Evolutionary conservation across 768 basidiomycete genomes (phyloP).

Genomic region (Leccinellum rugosiceps): DNA sequence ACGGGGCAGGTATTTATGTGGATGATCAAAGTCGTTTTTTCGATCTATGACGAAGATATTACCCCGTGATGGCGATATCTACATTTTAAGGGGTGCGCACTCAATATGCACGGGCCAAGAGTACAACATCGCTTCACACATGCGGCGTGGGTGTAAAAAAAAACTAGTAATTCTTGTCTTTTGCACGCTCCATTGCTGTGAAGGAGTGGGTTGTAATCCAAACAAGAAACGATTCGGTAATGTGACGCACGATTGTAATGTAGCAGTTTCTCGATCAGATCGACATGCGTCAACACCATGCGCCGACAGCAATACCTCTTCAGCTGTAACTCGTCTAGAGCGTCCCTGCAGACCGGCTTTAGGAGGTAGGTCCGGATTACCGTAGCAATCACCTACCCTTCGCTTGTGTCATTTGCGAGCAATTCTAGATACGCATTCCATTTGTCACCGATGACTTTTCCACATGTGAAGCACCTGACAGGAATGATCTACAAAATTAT

Average conservation of each 20-base stretch:
- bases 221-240: constrained; percentile 27
- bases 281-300: constrained; percentile 97
- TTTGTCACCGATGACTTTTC: constrained; percentile 96
- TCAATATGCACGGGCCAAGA: background rate
- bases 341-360: constrained; percentile 54
- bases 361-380: background rate
- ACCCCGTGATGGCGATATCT: background rate
- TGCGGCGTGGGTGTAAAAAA: background rate
- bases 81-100: background rate
- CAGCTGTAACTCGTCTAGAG: constrained; percentile 82
- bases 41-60: background rate
- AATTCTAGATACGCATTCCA: constrained; percentile 88
- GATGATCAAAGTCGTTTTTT: background rate
- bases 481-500: constrained; percentile 77
- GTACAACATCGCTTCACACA: background rate
- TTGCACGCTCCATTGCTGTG: constrained; percentile 33
- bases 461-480: constrained; percentile 93
- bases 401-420: constrained; percentile 74
- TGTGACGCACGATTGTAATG: constrained; percentile 81
- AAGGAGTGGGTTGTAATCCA: background rate
- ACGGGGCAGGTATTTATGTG: background rate
- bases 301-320: constrained; percentile 95
- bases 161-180: constrained; percentile 25
- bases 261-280: constrained; percentile 93
- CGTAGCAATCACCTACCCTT: constrained; percentile 62